Percentiles rank a stretch among this genome's conserved stretches.
phyloP scores from a whole-genome alignment of 129 eudicot species.

The Artemisia annua region DNA sequence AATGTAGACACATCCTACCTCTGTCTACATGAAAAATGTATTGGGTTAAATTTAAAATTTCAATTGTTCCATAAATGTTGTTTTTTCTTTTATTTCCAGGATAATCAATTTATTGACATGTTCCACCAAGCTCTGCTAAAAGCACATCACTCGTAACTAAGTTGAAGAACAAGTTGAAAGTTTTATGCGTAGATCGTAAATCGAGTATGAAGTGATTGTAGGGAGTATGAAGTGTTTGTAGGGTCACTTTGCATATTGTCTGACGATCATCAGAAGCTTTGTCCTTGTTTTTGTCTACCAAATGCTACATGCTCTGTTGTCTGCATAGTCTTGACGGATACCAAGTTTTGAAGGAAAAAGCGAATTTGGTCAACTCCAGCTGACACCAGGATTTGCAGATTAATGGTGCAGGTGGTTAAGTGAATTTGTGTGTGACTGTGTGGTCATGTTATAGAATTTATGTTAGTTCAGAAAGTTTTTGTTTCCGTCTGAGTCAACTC shows the following conservation, averaged over 20 bases:
- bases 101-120: conserved; percentile 68
- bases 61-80: not conserved
- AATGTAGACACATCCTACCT: not conserved
- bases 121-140: conserved; percentile 54
- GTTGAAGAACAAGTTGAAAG: not conserved
- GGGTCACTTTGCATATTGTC: conserved; percentile 9
- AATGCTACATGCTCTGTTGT: no score
- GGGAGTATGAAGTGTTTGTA: not conserved
- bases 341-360: not conserved
- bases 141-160: conserved; percentile 44
- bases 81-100: conserved; percentile 35
- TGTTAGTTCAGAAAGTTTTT: not conserved
- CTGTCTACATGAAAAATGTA: no score
- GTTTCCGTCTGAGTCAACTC: not conserved
- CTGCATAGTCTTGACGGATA: no score
- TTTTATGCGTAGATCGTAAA: not conserved
- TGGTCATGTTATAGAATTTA: conserved; percentile 8
- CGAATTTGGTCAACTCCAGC: not conserved
- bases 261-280: not conserved
- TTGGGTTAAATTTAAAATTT: not conserved
- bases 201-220: conserved; percentile 10
- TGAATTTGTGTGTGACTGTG: conserved; percentile 1
- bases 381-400: conserved; percentile 2
- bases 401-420: conserved; percentile 1
- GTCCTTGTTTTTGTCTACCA: no score